Conservation (phyloP, 257 asterid genomes). For the Solanum raphanifolium region DNA sequence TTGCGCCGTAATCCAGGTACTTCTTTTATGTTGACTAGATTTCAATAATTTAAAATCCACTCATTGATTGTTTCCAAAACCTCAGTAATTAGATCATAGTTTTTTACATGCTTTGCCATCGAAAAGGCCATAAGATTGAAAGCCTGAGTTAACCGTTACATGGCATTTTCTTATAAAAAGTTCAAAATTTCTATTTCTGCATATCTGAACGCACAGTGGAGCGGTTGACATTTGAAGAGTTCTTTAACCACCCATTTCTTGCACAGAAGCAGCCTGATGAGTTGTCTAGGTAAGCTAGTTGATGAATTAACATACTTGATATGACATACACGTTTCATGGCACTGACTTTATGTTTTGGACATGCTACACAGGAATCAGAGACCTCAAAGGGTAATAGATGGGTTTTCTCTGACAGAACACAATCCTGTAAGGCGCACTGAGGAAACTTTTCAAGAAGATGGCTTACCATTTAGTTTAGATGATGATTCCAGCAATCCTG, state of each 20-base stretch:
- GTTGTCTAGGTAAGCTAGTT: conserved; percentile 33
- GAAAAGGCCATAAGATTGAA: neutral
- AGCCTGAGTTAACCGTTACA: neutral
- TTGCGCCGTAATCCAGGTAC: conserved; percentile 74
- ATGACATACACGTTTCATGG: neutral
- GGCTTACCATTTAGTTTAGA: conserved; percentile 60
- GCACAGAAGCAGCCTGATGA: conserved; percentile 46
- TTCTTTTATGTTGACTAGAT: neutral
- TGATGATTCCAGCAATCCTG: conserved; percentile 45
- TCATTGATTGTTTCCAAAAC: neutral
- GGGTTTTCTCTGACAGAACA: conserved; percentile 31
- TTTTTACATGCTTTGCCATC: neutral
- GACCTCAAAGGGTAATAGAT: conserved; percentile 29
- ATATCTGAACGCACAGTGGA: conserved; percentile 39
- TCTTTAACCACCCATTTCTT: conserved; percentile 81
- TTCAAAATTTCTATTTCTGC: neutral
- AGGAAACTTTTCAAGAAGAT: conserved; percentile 51
- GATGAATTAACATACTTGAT: conserved; percentile 2
- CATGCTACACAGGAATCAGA: conserved; percentile 29
- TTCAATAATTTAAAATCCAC: neutral
- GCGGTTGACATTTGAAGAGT: conserved; percentile 85
- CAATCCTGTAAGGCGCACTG: conserved; percentile 3
- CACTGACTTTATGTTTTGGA: neutral
- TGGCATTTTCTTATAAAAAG: neutral
- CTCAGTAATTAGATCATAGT: neutral